Base-by-base conservation (phyloP, 139 green algal species). In the Picochlorum sp. region DNA sequence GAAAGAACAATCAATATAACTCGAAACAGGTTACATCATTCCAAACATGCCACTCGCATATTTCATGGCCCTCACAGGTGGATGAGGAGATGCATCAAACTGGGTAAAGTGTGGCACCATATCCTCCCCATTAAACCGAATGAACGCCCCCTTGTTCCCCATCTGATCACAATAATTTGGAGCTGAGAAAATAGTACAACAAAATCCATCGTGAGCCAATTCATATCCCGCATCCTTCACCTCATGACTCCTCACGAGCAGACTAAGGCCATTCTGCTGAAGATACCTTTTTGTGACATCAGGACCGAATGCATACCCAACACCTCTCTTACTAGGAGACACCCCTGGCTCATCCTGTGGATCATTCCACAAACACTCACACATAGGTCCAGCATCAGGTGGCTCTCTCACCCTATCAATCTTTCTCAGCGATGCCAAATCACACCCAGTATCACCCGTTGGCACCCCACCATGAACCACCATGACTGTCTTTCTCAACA, bases 191-290 rank as follows among this genome's bases (percentile, higher is more conserved):
- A 99, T 81, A 14, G 93, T 99, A 45, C 95, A 77, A 13, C 88
- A 81, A 58, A 81, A 80, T 23, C 89, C 92, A 56, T 89, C 77
- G 76, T 99, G 93, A 13, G 88, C 83, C 30, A 98, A 70, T 77
- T 97, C 89, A 57, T 93, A 98, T 3, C 93, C 93, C 41, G 92
- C 83, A 15, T 97, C 86, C 80, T 96, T 98, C 34, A 97, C 91
- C 80, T 95, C 89, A 71, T 96, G 89, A 20, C 71, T 85, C 18
- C 89, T 79, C 44, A 96, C 82, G 3, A 96, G 41, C 20, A 97
- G 82, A 30, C 94, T 77, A 14, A 98, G 80, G 7, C 76, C 77
- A 67, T 98, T 97, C 16, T 78, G 51, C 24, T 94, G 62, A 54
- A 98, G 65, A 78, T 97, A 98, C 15, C 31, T 28, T 54, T 83